Conservation (phyloP, 352 stramenopile genomes). For the Globisporangium okanoganense region DNA sequence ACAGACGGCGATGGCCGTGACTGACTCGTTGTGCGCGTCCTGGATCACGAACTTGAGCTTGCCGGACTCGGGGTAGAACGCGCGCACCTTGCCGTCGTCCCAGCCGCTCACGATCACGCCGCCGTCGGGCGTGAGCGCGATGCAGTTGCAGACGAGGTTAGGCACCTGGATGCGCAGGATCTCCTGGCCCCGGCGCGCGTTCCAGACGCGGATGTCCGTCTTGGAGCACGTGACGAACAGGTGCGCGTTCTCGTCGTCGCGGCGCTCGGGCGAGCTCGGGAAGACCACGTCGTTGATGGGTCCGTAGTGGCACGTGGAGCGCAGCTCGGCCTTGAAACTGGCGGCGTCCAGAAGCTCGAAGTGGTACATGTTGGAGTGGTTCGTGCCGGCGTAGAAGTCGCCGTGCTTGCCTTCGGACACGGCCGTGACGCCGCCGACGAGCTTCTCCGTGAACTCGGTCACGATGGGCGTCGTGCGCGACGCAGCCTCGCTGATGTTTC, state of each 20-base stretch:
- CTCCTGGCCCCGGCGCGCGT: conserved; percentile 87
- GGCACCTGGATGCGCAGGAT: conserved; percentile 96
- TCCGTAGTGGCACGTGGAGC: conserved; percentile 89
- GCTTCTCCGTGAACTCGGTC: conserved; percentile 65
- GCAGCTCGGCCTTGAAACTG: conserved; percentile 58
- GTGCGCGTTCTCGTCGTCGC: conserved; percentile 82
- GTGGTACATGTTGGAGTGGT: conserved; percentile 93
- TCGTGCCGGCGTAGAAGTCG: conserved; percentile 91
- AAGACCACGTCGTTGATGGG: conserved; percentile 95
- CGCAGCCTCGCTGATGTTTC: conserved; percentile 41
- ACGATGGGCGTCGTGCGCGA: conserved; percentile 71
- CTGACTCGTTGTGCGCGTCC: conserved; percentile 93
- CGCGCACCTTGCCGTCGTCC: conserved; percentile 96
- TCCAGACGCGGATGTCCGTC: conserved; percentile 96
- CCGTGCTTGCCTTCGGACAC: conserved; percentile 81
- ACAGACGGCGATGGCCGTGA: conserved; percentile 91
- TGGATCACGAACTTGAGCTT: conserved; percentile 98
- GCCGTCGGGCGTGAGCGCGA: conserved; percentile 88
- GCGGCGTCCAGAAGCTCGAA: conserved; percentile 53
- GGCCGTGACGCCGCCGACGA: conserved; percentile 91
- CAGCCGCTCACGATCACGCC: conserved; percentile 93
- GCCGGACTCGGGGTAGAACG: conserved; percentile 95
- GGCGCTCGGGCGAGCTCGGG: conserved; percentile 45
- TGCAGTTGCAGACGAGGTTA: conserved; percentile 95
- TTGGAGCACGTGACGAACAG: conserved; percentile 95